Evolutionary conservation across 345 rosid species (phyloP).

Genomic region (Bruguiera sexangula): DNA sequence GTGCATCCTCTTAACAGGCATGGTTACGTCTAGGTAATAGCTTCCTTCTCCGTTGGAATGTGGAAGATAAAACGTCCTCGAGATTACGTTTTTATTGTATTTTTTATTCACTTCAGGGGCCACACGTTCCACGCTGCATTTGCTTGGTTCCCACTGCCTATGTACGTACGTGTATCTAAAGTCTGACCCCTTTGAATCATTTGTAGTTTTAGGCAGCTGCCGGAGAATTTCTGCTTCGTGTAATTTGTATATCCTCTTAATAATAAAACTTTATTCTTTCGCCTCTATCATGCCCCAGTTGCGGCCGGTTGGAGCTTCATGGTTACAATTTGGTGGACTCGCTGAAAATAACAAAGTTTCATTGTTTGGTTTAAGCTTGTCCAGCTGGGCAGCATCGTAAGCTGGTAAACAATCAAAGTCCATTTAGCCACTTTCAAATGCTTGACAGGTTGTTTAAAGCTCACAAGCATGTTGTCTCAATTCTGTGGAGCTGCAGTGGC

Average conservation of each 20-base stretch:
- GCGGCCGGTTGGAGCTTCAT: too few relatives aligned
- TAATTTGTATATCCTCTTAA: conserved; percentile 19
- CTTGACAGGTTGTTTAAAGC: background rate
- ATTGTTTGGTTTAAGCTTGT: conserved; percentile 2
- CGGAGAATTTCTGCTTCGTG: conserved; percentile 2
- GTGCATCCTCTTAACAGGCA: conserved; percentile 47
- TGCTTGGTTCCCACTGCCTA: too few relatives aligned
- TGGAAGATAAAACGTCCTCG: background rate
- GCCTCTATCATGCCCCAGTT: background rate
- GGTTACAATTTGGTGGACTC: background rate
- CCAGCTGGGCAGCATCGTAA: background rate
- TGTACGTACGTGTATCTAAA: background rate
- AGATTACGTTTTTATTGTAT: background rate
- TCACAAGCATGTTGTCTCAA: background rate
- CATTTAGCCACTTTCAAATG: background rate
- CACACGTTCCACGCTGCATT: too few relatives aligned
- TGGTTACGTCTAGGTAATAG: conserved; percentile 66
- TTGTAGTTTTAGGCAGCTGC: background rate
- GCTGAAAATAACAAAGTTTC: background rate
- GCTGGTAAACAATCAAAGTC: conserved; percentile 22
- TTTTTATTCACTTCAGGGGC: too few relatives aligned
- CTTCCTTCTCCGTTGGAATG: conserved; percentile 16
- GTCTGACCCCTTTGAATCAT: conserved; percentile 6
- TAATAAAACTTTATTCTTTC: conserved; percentile 7
- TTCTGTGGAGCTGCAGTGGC: background rate